Base-by-base conservation (phyloP, 1,139 yeast species). In the Taphrina pruni region DNA sequence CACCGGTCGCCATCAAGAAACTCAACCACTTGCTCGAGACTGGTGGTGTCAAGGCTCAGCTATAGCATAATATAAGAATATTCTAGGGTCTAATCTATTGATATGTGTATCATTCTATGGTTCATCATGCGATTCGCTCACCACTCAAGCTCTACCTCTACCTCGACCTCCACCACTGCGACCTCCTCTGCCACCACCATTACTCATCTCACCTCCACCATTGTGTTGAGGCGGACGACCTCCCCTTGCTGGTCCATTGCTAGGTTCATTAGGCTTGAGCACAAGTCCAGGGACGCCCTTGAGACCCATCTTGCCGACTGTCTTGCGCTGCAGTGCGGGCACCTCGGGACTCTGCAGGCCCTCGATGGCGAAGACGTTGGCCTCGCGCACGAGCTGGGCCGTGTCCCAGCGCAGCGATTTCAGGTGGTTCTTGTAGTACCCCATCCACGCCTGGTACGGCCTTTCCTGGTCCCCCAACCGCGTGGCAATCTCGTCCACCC, bases 241-340 rank as follows among this genome's bases (percentile, higher is more conserved):
- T 21, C 67, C 67, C 17, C 61, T 35, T 2, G 54, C 39, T 17
- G 54, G 61, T 12, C 54, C 52, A 7, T 32, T 48, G 36, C 43
- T 46, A 5, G 54, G 36, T 55, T 64, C 67, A 39, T 64, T 64
- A 14, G 67, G 56, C 14, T 57, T 56, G 8, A 64, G 20, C 32
- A 52, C 58, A 14, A 65, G 45, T 1, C 69, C 69, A 41, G 64
- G 64, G 26, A 65, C 69, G 20, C 69, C 69, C 64, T 65, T 65
- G 48, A 65, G 46, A 3, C 69, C 69, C 69, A 65, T 65, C 69
- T 65, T 65, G 58, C 69, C 69, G 43, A 65, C 61, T 12, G 46
- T 41, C 69, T 56, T 57, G 21, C 48, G 45, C 36, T 58, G 64
- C 51, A 65, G 20, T 11, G 52, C 57, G 32, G 69, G 69, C 45